Conservation (phyloP, 2,329 filamentous ascomycete species). For the Fusarium sarcochroum region DNA sequence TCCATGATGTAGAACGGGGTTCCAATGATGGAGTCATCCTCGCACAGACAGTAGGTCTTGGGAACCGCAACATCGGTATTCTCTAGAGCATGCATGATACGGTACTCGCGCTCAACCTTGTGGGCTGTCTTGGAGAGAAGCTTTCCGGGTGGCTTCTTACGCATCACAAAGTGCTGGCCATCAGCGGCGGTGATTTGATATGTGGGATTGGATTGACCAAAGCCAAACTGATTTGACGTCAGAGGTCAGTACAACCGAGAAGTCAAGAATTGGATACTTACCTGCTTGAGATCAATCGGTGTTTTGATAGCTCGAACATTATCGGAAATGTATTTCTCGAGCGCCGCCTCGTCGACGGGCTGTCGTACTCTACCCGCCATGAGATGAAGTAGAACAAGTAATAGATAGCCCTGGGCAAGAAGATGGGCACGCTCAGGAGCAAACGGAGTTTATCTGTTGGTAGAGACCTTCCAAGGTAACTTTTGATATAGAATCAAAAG, state of each 20-base stretch:
- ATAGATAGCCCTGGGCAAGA: too few species aligned
- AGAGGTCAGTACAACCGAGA: conserved; percentile 11
- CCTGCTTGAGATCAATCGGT: conserved; percentile 91
- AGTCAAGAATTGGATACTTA: conserved; percentile 55
- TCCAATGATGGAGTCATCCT: conserved; percentile 83
- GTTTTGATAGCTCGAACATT: conserved; percentile 87
- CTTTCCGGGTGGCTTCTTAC: conserved; percentile 97
- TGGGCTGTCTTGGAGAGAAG: conserved; percentile 95
- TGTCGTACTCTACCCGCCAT: conserved; percentile 94
- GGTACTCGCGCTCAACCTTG: conserved; percentile 95
- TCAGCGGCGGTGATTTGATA: conserved; percentile 86
- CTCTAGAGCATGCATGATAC: conserved; percentile 86
- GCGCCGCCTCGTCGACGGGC: conserved; percentile 84
- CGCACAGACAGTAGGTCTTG: conserved; percentile 85
- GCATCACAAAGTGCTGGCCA: conserved; percentile 84
- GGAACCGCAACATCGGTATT: conserved; percentile 88
- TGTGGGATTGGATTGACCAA: conserved; percentile 97
- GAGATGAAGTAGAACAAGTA: not conserved
- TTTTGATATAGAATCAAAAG: not conserved
- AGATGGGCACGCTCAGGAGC: not conserved
- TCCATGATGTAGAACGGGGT: conserved; percentile 98
- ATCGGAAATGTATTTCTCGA: conserved; percentile 82
- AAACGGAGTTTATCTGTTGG: not conserved
- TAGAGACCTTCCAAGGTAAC: not conserved
- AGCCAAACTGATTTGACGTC: conserved; percentile 79